A percentile compares a stretch with the other conserved stretches of the same genome.
These are phyloP conservation scores for Metschnikowia amazonensis DNA, from an alignment of 805 yeast genomes.

Conservation along the genomic window DNA sequence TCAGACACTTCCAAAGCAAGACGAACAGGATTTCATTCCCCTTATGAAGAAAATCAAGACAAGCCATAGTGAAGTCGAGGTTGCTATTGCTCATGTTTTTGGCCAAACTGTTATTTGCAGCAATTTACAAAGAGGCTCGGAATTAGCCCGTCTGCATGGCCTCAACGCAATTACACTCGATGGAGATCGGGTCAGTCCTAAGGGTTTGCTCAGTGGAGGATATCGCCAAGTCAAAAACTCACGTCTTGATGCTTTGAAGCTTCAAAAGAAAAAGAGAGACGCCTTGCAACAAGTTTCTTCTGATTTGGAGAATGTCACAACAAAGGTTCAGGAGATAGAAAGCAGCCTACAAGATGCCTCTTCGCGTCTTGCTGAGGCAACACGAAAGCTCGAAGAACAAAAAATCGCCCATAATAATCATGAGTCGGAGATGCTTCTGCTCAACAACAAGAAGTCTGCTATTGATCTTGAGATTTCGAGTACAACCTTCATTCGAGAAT, in stretches of 20 bases:
- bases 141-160: slow-evolving; percentile 55
- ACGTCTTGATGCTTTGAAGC: slow-evolving; percentile 65
- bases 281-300: slow-evolving; percentile 33
- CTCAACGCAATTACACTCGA: slow-evolving; percentile 82
- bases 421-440: slow-evolving; percentile 39
- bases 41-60: slow-evolving; percentile 69
- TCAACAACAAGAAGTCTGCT: slow-evolving; percentile 39
- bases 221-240: slow-evolving; percentile 65
- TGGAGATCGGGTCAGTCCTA: slow-evolving; percentile 84
- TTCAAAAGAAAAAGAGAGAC: slow-evolving; percentile 48
- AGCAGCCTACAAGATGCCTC: slow-evolving; percentile 48
- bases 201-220: slow-evolving; percentile 88
- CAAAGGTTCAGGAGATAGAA: slow-evolving; percentile 44
- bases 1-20: slow-evolving; percentile 54
- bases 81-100: slow-evolving; percentile 76
- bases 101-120: slow-evolving; percentile 76
- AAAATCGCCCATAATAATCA: slow-evolving; percentile 41
- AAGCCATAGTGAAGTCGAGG: slow-evolving; percentile 48
- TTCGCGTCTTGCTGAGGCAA: slow-evolving; percentile 36
- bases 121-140: slow-evolving; percentile 63
- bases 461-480: slow-evolving; percentile 43
- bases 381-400: slow-evolving; percentile 43
- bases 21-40: slow-evolving; percentile 64
- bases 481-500: slow-evolving; percentile 29
- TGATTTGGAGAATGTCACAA: slow-evolving; percentile 34